phyloP scores from a whole-genome alignment of 2,329 filamentous ascomycete species.

The Trichothecium sympodiale region DNA sequence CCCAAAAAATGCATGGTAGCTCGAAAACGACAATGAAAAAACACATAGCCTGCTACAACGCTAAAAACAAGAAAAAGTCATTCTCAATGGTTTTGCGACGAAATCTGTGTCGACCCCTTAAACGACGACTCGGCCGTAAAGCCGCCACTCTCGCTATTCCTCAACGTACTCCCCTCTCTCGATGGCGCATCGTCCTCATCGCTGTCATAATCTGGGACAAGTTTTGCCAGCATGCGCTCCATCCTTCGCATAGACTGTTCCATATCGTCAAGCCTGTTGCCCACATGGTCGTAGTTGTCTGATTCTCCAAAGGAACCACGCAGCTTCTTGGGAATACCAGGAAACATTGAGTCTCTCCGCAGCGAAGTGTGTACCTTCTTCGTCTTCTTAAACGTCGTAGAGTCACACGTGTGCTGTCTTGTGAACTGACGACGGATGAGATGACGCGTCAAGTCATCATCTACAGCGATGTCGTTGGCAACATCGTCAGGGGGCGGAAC shows the following conservation, averaged over 20 bases:
- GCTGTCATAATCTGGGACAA: conserved; percentile 19
- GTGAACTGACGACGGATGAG: conserved; percentile 47
- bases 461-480: conserved; percentile 43
- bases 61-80: no score
- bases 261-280: conserved; percentile 33
- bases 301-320: conserved; percentile 35
- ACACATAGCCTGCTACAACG: no score
- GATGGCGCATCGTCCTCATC: conserved; percentile 13
- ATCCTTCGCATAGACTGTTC: conserved; percentile 38
- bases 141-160: conserved; percentile 11
- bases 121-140: conserved; percentile 19
- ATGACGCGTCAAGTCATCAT: conserved; percentile 47
- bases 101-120: conserved; percentile 7
- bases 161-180: conserved; percentile 16
- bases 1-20: no score
- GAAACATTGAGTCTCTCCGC: conserved; percentile 47
- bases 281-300: conserved; percentile 32
- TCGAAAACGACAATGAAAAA: no score
- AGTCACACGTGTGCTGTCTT: conserved; percentile 29
- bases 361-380: conserved; percentile 18
- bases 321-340: conserved; percentile 35
- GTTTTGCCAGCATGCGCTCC: conserved; percentile 31
- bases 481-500: conserved; percentile 54
- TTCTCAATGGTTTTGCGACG: background rate
- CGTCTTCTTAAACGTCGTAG: conserved; percentile 4